Evolutionary conservation across 805 yeast genomes (phyloP).

Genomic region (Wickerhamiella occidentalis): DNA sequence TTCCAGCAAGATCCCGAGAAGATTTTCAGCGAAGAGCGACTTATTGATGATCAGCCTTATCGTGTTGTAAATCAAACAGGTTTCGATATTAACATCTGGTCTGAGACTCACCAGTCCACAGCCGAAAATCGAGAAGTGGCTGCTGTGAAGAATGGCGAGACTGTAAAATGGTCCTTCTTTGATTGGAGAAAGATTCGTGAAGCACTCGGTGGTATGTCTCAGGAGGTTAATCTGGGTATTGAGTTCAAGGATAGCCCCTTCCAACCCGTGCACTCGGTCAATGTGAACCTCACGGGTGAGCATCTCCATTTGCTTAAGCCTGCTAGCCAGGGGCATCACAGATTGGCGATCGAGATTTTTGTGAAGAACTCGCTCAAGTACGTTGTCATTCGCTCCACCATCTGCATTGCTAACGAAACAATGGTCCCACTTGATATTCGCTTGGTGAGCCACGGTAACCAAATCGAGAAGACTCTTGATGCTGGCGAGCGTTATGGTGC

Average conservation of each 20-base stretch:
- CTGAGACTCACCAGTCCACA: conserved; percentile 35
- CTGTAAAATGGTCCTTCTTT: conserved; percentile 79
- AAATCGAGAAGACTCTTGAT: conserved; percentile 32
- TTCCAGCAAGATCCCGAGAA: conserved; percentile 22
- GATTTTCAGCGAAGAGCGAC: conserved; percentile 37
- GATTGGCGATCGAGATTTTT: conserved; percentile 59
- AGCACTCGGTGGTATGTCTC: conserved; percentile 52
- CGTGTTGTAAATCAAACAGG: conserved; percentile 77
- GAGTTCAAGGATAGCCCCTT: conserved; percentile 43
- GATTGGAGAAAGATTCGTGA: conserved; percentile 87
- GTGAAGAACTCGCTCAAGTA: conserved; percentile 67
- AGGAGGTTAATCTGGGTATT: conserved; percentile 50
- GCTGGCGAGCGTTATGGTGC: conserved; percentile 53
- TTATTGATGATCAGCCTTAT: conserved; percentile 72
- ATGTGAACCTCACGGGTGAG: conserved; percentile 76
- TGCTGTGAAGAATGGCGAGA: conserved; percentile 35
- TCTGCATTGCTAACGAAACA: conserved; percentile 55
- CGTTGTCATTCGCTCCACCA: conserved; percentile 65
- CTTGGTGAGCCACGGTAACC: conserved; percentile 25
- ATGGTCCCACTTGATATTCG: conserved; percentile 39
- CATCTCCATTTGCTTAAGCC: conserved; percentile 59
- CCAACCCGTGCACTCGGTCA: conserved; percentile 41
- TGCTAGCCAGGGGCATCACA: conserved; percentile 35
- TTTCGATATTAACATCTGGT: conserved; percentile 67
- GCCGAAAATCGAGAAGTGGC: conserved; percentile 17